These are phyloP conservation scores for Yamadazyma pseudoaaseri DNA, from an alignment of 1,139 yeast species.

Conservation along the genomic window DNA sequence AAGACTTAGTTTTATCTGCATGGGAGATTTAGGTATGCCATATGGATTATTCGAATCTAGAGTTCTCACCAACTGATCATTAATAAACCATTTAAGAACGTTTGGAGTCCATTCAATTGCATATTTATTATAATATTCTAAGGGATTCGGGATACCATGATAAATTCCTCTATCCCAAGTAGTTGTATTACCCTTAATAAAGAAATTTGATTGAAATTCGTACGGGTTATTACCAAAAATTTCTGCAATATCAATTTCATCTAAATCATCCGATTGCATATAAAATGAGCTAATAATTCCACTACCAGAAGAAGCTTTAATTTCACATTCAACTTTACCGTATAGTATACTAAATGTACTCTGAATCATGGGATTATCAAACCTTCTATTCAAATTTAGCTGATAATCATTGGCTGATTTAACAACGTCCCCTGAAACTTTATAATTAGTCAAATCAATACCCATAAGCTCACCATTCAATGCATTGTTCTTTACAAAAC, in stretches of 20 bases:
- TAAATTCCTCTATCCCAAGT: conserved; percentile 41
- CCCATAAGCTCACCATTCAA: conserved; percentile 13
- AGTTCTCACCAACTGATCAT: conserved; percentile 27
- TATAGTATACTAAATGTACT: conserved; percentile 38
- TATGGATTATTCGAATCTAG: conserved; percentile 19
- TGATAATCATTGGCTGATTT: conserved; percentile 8
- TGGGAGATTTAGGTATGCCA: conserved; percentile 40
- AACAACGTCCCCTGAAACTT: conserved; percentile 9
- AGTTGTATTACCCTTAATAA: conserved; percentile 44
- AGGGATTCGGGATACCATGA: conserved; percentile 25
- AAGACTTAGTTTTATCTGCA: conserved; percentile 36
- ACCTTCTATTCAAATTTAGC: conserved; percentile 24
- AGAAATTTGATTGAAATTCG: conserved; percentile 42
- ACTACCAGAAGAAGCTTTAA: conserved; percentile 34
- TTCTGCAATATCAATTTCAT: conserved; percentile 48
- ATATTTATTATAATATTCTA: conserved; percentile 25
- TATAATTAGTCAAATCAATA: conserved; percentile 5
- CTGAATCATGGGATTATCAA: conserved; percentile 39
- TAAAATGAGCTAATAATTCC: conserved; percentile 48
- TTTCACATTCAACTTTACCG: conserved; percentile 43
- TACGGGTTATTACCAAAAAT: conserved; percentile 38
- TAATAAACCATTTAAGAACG: conserved; percentile 30
- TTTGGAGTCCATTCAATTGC: conserved; percentile 41
- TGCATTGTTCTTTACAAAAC: conserved; percentile 25
- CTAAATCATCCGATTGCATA: conserved; percentile 46